phyloP scores from a whole-genome alignment of 2,329 filamentous ascomycete genomes.

The Diaporthe ampelina region DNA sequence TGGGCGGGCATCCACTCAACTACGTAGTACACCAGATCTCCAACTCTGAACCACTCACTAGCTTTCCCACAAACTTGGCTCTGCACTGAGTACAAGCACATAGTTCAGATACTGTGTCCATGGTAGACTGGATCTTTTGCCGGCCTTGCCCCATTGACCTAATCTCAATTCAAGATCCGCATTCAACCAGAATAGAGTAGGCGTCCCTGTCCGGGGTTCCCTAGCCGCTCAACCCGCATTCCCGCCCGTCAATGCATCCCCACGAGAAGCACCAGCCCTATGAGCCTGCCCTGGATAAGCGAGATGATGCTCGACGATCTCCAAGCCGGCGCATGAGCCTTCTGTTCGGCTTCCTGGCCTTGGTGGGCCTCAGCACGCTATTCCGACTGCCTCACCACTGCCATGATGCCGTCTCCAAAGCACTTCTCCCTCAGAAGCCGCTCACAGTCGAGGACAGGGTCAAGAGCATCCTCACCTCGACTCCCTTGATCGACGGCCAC shows the following conservation, averaged over 20 bases:
- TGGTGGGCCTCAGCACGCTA: slow-evolving; percentile 21
- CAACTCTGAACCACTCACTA: not conserved
- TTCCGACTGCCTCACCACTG: slow-evolving; percentile 33
- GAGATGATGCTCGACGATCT: slow-evolving; percentile 31
- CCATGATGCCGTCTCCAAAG: slow-evolving; percentile 24
- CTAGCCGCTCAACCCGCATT: slow-evolving; percentile 2
- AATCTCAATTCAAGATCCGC: slow-evolving; percentile 12
- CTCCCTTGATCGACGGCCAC: slow-evolving; percentile 80
- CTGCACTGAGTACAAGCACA: not conserved
- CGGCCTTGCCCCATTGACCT: slow-evolving; percentile 30
- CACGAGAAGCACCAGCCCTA: slow-evolving; percentile 39
- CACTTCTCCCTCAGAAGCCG: not conserved
- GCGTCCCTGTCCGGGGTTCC: slow-evolving; percentile 18
- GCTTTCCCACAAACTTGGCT: not conserved
- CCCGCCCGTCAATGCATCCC: slow-evolving; percentile 31
- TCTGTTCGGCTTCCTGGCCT: slow-evolving; percentile 13
- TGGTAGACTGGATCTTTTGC: slow-evolving; percentile 5
- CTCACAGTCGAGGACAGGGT: slow-evolving; percentile 60
- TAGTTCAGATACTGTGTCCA: slow-evolving; percentile 14
- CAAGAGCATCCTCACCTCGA: slow-evolving; percentile 59
- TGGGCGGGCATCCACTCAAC: not conserved
- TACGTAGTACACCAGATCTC: no score
- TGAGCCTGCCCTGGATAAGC: slow-evolving; percentile 28
- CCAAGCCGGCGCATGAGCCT: slow-evolving; percentile 4
- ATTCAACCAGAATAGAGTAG: slow-evolving; percentile 21